Conservation (phyloP, 169 alveolate species). For the Amoebophrya sp. region DNA sequence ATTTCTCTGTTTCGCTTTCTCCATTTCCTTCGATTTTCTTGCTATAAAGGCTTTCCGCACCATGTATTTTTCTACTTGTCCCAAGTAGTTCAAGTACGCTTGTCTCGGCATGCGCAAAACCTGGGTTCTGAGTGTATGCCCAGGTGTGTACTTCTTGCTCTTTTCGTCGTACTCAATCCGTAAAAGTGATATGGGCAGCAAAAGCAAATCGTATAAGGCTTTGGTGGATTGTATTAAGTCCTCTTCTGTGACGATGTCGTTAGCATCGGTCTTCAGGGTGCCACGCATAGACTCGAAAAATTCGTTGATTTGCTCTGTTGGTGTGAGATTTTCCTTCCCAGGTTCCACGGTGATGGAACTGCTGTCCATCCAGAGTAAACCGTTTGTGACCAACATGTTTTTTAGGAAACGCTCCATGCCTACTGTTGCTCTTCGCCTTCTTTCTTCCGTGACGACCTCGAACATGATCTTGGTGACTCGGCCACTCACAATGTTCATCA, state of each 20-base stretch:
- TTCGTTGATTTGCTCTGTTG: background rate
- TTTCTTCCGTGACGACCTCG: constrained; percentile 9
- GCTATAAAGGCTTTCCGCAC: background rate
- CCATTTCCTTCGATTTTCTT: background rate
- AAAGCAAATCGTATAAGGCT: background rate
- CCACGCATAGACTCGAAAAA: background rate
- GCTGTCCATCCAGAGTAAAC: background rate
- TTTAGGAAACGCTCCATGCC: background rate
- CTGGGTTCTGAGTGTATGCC: background rate
- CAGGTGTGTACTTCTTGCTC: background rate
- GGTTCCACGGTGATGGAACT: background rate
- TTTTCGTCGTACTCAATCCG: background rate
- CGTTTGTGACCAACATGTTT: background rate
- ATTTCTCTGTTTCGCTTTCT: too few relatives aligned
- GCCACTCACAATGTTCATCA: background rate
- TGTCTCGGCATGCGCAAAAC: background rate
- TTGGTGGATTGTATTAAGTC: background rate
- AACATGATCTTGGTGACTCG: constrained; percentile 13
- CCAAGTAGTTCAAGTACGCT: background rate
- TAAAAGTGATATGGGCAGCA: background rate
- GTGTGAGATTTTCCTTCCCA: background rate
- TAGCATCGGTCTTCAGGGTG: background rate
- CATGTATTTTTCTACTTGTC: background rate
- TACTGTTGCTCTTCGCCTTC: background rate
- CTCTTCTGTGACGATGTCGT: background rate